A percentile compares a stretch with the other conserved stretches of the same genome.
phyloP scores from a whole-genome alignment of 352 stramenopile species.

The Phytophthora aleatoria region DNA sequence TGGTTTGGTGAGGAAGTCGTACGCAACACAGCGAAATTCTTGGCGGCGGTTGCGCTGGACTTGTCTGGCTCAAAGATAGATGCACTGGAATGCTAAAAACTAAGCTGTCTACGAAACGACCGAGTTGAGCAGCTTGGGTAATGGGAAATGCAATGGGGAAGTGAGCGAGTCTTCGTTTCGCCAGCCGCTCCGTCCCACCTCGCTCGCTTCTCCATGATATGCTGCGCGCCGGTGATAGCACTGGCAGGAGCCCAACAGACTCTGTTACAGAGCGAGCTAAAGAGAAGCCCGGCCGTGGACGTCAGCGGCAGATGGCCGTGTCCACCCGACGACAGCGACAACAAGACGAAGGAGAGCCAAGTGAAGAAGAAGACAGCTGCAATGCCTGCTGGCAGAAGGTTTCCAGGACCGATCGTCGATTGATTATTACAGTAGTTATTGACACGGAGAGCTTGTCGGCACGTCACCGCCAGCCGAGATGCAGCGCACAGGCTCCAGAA shows the following conservation, averaged over 20 bases:
- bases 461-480: constrained; percentile 22
- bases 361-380: constrained; percentile 13
- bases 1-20: constrained; percentile 1
- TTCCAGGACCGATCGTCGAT: constrained; percentile 13
- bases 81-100: neutral
- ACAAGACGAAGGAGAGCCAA: constrained; percentile 24
- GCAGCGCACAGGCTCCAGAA: neutral
- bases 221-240: constrained; percentile 3
- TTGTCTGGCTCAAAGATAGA: constrained; percentile 32
- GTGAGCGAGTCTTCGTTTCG: constrained; percentile 15
- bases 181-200: constrained; percentile 23
- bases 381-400: constrained; percentile 18
- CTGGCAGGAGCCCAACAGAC: constrained; percentile 6
- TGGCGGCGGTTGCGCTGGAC: constrained; percentile 30
- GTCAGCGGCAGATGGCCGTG: constrained; percentile 15
- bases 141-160: constrained; percentile 30
- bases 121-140: neutral
- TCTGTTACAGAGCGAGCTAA: constrained; percentile 4
- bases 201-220: constrained; percentile 13
- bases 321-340: constrained; percentile 11
- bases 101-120: constrained; percentile 18
- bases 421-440: constrained; percentile 27
- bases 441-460: constrained; percentile 10
- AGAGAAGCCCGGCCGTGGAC: constrained; percentile 10
- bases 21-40: constrained; percentile 5